phyloP scores from a whole-genome alignment of 2,329 filamentous ascomycete species.

The Diaporthe sp. region DNA sequence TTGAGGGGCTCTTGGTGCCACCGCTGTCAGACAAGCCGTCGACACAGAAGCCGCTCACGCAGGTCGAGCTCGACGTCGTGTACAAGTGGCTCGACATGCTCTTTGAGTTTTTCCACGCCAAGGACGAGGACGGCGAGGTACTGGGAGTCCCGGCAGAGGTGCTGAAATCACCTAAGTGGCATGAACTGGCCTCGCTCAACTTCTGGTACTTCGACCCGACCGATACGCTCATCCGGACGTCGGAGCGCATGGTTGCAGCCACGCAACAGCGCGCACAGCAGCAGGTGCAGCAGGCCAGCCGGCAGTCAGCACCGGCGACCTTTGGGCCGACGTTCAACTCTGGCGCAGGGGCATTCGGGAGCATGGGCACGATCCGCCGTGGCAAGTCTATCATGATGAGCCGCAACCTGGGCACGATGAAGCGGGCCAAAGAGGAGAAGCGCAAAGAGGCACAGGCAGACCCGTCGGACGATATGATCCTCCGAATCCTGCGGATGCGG shows the following conservation, averaged over 20 bases:
- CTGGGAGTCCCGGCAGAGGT: constrained; percentile 92
- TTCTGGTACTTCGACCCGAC: constrained; percentile 99
- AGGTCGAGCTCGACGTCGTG: constrained; percentile 93
- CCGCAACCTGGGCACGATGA: constrained; percentile 96
- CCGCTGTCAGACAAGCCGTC: constrained; percentile 96
- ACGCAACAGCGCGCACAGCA: constrained; percentile 82
- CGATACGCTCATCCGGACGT: constrained; percentile 92
- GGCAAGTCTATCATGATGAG: constrained; percentile 92
- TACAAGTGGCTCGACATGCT: constrained; percentile 94
- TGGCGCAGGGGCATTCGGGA: constrained; percentile 69
- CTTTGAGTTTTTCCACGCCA: constrained; percentile 94
- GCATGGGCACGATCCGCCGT: constrained; percentile 76
- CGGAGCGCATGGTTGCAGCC: constrained; percentile 93
- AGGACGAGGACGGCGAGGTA: constrained; percentile 85
- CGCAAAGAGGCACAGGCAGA: constrained; percentile 95
- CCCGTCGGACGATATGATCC: constrained; percentile 97
- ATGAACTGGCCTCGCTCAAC: constrained; percentile 94
- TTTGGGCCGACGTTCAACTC: constrained; percentile 65
- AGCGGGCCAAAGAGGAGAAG: constrained; percentile 95
- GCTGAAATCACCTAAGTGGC: constrained; percentile 97
- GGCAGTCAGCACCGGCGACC: constrained; percentile 45
- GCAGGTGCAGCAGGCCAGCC: constrained; percentile 67
- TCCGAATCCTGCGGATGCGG: constrained; percentile 94
- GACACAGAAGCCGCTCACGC: constrained; percentile 83
- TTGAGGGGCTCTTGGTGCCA: constrained; percentile 91